Evolutionary conservation across 352 stramenopile genomes (phyloP).

Genomic region (Blastocystis sp.): DNA sequence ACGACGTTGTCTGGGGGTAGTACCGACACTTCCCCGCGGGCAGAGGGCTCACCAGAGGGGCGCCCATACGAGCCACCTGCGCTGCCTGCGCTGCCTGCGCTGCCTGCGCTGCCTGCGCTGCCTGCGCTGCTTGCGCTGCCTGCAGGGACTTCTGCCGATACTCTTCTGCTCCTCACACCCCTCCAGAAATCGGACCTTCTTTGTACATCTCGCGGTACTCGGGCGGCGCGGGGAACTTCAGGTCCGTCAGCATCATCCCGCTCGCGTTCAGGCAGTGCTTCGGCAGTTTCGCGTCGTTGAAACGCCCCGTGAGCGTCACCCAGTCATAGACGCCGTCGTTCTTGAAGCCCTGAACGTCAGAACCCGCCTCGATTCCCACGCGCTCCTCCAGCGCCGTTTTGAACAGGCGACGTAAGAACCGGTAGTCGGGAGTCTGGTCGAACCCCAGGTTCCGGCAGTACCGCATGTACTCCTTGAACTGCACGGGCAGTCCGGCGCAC

Average conservation of each 20-base stretch:
- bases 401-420: slow-evolving; percentile 85
- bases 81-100: no score
- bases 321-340: slow-evolving; percentile 66
- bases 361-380: background rate
- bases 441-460: slow-evolving; percentile 88
- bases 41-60: no score
- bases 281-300: slow-evolving; percentile 32
- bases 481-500: slow-evolving; percentile 73
- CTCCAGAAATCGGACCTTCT: slow-evolving; percentile 14
- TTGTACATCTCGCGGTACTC: slow-evolving; percentile 58
- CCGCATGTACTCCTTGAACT: slow-evolving; percentile 74
- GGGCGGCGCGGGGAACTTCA: slow-evolving; percentile 20
- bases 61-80: no score
- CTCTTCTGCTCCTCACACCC: background rate
- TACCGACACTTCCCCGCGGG: no score
- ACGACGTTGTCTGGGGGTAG: no score
- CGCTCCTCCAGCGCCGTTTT: slow-evolving; percentile 71
- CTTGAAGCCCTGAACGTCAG: slow-evolving; percentile 2
- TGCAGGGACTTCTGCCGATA: background rate
- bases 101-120: no score
- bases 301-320: slow-evolving; percentile 4
- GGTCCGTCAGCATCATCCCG: slow-evolving; percentile 4
- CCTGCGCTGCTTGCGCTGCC: no score
- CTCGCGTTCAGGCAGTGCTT: slow-evolving; percentile 27
- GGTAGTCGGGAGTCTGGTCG: slow-evolving; percentile 88